A percentile compares a stretch with the other conserved stretches of the same genome.
phyloP scores from a whole-genome alignment of 2,329 filamentous ascomycete genomes.

The Rutstroemia sp. region DNA sequence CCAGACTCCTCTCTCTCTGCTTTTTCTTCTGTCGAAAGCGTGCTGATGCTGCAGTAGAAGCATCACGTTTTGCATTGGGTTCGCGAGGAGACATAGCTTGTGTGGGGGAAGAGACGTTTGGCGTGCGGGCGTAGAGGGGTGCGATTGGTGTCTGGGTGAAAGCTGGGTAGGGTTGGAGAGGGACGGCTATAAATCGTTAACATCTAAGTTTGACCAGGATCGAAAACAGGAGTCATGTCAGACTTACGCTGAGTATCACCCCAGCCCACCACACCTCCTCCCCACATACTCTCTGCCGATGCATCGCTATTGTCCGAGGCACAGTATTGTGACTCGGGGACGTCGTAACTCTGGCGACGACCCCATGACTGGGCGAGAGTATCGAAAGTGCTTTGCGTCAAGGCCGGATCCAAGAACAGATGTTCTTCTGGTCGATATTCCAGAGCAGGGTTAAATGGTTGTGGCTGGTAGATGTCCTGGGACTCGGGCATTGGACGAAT shows the following conservation, averaged over 20 bases:
- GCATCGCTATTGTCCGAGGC: conserved; percentile 8
- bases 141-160: background rate
- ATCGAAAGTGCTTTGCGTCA: background rate
- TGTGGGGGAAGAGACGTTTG: background rate
- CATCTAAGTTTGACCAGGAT: no score
- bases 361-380: background rate
- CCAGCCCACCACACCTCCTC: conserved; percentile 5
- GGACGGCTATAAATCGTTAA: background rate
- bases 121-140: background rate
- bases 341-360: background rate
- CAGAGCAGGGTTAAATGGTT: background rate
- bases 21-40: conserved; percentile 94
- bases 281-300: background rate
- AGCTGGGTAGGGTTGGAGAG: conserved; percentile 1
- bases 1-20: conserved; percentile 78
- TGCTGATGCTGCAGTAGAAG: conserved; percentile 82
- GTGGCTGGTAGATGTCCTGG: background rate
- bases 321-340: conserved; percentile 2
- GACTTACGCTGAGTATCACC: conserved; percentile 1
- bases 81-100: conserved; percentile 7
- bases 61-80: conserved; percentile 54
- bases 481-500: conserved; percentile 1
- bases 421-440: background rate
- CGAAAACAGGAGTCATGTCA: background rate
- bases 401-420: conserved; percentile 4